These are phyloP conservation scores for Xylaria sp. DNA, from an alignment of 2,329 filamentous ascomycete genomes.

Conservation along the genomic window DNA sequence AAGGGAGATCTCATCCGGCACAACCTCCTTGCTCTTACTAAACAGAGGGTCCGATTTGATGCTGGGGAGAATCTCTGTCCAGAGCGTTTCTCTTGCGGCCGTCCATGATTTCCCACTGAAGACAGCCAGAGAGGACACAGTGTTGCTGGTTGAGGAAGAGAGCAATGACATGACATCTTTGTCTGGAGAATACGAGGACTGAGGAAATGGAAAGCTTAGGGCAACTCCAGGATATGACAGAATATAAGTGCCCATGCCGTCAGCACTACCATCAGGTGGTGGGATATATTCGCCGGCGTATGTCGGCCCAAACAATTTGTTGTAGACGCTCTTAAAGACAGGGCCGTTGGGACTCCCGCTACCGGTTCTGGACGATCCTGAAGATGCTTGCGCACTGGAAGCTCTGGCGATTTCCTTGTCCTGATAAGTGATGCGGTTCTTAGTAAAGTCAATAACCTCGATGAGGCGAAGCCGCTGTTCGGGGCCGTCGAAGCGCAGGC, in stretches of 20 bases:
- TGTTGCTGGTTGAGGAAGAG: constrained; percentile 78
- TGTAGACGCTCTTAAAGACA: constrained; percentile 89
- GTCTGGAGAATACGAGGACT: constrained; percentile 76
- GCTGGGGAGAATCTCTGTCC: constrained; percentile 78
- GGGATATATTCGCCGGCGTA: constrained; percentile 93
- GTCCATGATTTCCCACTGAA: constrained; percentile 93
- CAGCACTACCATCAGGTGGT: constrained; percentile 61
- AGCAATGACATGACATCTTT: constrained; percentile 89
- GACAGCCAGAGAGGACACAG: constrained; percentile 87
- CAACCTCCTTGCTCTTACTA: constrained; percentile 77
- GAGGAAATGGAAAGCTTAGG: constrained; percentile 85
- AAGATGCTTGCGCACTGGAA: constrained; percentile 51
- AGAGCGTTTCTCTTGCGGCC: constrained; percentile 80
- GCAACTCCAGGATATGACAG: constrained; percentile 95
- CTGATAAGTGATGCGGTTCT: constrained; percentile 80
- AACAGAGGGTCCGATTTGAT: constrained; percentile 77
- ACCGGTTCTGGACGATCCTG: constrained; percentile 45
- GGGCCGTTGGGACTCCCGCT: constrained; percentile 66
- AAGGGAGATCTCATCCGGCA: constrained; percentile 89
- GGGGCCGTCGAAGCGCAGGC: constrained; percentile 90
- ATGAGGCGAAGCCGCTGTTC: constrained; percentile 92
- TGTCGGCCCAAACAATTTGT: constrained; percentile 90
- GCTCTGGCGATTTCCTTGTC: constrained; percentile 76
- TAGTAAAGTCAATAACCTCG: constrained; percentile 90
- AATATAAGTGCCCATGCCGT: constrained; percentile 79